Conservation (phyloP, 2,329 filamentous ascomycete genomes). For the Aquanectria penicillioides region DNA sequence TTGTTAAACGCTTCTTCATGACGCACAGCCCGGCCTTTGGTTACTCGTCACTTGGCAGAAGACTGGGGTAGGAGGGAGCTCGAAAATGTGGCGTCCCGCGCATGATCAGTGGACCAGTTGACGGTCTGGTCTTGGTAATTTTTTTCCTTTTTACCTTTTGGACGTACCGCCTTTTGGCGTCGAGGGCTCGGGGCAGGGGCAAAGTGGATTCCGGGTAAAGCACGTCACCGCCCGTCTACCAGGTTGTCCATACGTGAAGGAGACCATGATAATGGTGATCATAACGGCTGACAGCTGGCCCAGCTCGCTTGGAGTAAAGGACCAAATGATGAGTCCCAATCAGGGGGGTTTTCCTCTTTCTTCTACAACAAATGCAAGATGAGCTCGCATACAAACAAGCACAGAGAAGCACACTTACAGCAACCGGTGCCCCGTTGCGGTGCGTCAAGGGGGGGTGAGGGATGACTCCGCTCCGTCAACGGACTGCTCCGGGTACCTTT, state of each 20-base stretch:
- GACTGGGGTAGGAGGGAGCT: not conserved
- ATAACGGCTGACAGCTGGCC: no score
- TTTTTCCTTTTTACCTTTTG: slow-evolving; percentile 1
- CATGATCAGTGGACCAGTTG: slow-evolving; percentile 11
- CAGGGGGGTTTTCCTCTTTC: no score
- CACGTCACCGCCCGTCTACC: no score
- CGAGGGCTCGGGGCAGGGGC: slow-evolving; percentile 1
- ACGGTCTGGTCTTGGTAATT: not conserved
- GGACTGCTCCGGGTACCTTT: slow-evolving; percentile 16
- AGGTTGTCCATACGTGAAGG: no score
- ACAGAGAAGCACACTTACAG: slow-evolving; percentile 11
- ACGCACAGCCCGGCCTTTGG: slow-evolving; percentile 9
- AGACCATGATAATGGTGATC: no score
- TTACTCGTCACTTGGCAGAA: not conserved
- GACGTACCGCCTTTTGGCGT: not conserved
- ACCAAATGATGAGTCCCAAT: no score
- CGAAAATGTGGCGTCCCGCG: slow-evolving; percentile 5
- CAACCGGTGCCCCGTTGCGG: no score
- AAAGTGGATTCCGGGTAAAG: not conserved
- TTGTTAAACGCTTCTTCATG: slow-evolving; percentile 10
- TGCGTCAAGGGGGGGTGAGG: slow-evolving; percentile 6
- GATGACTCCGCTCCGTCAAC: slow-evolving; percentile 11
- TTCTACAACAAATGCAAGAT: no score
- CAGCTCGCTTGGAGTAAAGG: no score
- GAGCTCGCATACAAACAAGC: no score